Percentiles rank a stretch among this genome's conserved stretches.
Evolutionary conservation across 2,329 filamentous ascomycete genomes (phyloP).

Genomic region (Aureobasidium sp.): DNA sequence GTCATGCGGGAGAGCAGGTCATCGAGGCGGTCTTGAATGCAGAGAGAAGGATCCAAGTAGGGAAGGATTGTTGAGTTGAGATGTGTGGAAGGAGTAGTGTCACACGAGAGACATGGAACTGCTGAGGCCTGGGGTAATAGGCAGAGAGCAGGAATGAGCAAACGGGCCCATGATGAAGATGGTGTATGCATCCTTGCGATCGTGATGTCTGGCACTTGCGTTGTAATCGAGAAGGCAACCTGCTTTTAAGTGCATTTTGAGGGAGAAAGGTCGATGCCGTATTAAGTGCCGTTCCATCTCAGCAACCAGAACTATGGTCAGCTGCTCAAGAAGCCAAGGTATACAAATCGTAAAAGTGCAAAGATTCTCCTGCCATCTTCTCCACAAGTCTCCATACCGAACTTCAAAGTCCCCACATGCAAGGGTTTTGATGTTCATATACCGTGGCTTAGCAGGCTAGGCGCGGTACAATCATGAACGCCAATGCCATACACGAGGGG

Average conservation of each 20-base stretch:
- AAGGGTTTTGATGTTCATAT: neutral
- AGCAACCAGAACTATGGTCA: neutral
- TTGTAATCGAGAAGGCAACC: neutral
- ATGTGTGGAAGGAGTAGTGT: neutral
- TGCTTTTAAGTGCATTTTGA: neutral
- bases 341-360: neutral
- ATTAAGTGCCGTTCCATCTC: neutral
- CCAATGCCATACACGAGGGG: slow-evolving; percentile 8
- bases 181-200: neutral
- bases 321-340: neutral
- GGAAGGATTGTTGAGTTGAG: neutral
- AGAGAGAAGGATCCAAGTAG: slow-evolving; percentile 1
- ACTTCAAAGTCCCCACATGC: neutral
- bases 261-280: neutral
- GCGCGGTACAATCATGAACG: neutral
- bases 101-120: neutral
- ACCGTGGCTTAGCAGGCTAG: neutral
- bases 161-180: neutral
- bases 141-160: neutral
- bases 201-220: neutral
- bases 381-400: neutral
- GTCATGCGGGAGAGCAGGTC: slow-evolving; percentile 68
- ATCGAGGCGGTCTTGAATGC: slow-evolving; percentile 55
- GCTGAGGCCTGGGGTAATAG: neutral
- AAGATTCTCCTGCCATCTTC: neutral